phyloP scores from a whole-genome alignment of 805 yeast species.

The Debaryomyces hansenii region DNA sequence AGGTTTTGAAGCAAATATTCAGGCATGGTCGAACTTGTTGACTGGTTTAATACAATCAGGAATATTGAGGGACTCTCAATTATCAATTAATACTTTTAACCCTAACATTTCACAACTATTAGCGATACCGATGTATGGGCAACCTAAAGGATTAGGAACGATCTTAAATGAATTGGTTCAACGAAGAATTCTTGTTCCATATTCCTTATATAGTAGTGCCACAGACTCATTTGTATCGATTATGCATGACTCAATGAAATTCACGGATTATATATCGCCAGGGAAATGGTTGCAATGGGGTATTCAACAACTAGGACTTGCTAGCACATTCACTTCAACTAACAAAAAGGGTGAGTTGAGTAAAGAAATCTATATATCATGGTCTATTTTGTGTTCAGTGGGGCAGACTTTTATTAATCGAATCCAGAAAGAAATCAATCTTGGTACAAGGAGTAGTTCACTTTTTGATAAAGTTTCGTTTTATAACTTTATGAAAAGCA shows the following conservation, averaged over 20 bases:
- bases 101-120: conserved; percentile 18
- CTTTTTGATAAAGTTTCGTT: conserved; percentile 14
- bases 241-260: conserved; percentile 1
- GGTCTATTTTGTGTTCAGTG: conserved; percentile 16
- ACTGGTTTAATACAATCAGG: conserved; percentile 17
- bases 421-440: conserved; percentile 6
- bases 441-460: conserved; percentile 15
- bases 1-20: conserved; percentile 43
- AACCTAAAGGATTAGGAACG: conserved; percentile 26
- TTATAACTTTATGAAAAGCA: conserved; percentile 5
- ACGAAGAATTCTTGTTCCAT: conserved; percentile 18
- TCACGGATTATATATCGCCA: conserved; percentile 10
- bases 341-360: conserved; percentile 13
- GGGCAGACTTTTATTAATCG: conserved; percentile 5
- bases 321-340: conserved; percentile 11
- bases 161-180: conserved; percentile 26
- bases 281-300: conserved; percentile 15
- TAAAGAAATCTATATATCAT: conserved; percentile 23
- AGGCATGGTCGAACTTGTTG: conserved; percentile 33
- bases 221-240: conserved; percentile 3
- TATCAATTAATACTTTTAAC: conserved; percentile 15
- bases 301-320: background rate
- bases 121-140: conserved; percentile 28
- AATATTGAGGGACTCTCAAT: conserved; percentile 12
- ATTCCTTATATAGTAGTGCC: conserved; percentile 8